Base-by-base conservation (phyloP, 331 rosid genomes). In the Acacia pycnantha region DNA sequence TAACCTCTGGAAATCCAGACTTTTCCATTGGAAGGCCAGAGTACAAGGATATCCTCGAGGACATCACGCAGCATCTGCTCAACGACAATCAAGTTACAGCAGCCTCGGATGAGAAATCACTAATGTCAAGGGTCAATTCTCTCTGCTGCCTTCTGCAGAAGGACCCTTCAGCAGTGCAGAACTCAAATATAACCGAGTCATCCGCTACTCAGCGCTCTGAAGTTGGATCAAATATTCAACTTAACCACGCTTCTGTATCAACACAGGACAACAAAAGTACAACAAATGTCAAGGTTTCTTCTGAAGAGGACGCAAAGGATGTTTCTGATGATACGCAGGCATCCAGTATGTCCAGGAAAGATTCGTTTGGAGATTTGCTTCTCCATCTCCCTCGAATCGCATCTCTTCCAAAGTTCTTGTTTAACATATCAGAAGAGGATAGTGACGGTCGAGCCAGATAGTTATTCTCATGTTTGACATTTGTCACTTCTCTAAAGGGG, bases 111-210 rank as follows among this genome's bases (percentile, higher is more conserved):
- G 99, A 96, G 85, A 91, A 88, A 66, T 94, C 93, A 54, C 90
- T 96, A 43, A 94, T 96, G 98, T 83, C 97, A 76, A 92, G 97
- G 85, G 99, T 96, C 85, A 86, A 92, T 85, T 96, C 99, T 80
- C 98, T 94, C 29, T 91, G 92, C 78, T 94, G 98, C 85, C 98
- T 96, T 82, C 80, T 96, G 84, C 98, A 96, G 44, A 73, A 73
- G 86, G 99, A 96, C 74, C 88, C 92, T 43, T 31, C 70, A 51
- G 78, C 87, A 27, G 85, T 79, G 50, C 95, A 84, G 74, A 88
- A 76, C 21, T 82, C 88, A 4, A 82, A 65, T 84, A 59, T 70
- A 46, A 79, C 85, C 0, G 82, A 79, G 11, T 91, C 64, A 53
- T 64, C 74, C 61, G 65, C 77, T 26, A 56, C 64, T 53, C 86